These are phyloP conservation scores for Vitis labrusca DNA, from an alignment of 164 flowering plant species.

Conservation along the genomic window DNA sequence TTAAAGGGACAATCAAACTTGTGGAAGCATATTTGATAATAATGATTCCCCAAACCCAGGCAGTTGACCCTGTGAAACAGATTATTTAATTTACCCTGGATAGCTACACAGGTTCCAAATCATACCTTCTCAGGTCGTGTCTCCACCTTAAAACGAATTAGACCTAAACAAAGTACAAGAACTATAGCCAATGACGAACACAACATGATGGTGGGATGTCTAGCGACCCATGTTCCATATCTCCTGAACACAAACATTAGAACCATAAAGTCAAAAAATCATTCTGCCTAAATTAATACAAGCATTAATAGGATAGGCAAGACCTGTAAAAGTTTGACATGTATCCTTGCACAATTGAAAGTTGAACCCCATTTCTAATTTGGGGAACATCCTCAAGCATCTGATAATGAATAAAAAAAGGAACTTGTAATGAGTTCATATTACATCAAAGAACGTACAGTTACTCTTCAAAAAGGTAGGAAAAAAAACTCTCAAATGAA, in stretches of 20 bases:
- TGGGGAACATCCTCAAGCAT: conserved; percentile 59
- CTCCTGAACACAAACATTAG: conserved; percentile 50
- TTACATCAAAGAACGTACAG: background rate
- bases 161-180: conserved; percentile 84
- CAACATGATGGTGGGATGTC: conserved; percentile 74
- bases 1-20: no score
- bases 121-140: conserved; percentile 95
- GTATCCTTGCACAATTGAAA: conserved; percentile 81
- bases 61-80: no score
- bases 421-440: background rate
- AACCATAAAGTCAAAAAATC: conserved; percentile 5
- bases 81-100: no score
- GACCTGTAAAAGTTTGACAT: conserved; percentile 87
- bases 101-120: background rate
- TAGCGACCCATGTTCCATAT: conserved; percentile 92
- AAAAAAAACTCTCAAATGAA: no score
- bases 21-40: background rate
- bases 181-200: conserved; percentile 69
- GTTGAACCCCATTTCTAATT: conserved; percentile 47
- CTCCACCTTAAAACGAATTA: conserved; percentile 89
- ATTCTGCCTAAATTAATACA: background rate
- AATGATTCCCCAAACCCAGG: background rate
- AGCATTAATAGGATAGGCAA: conserved; percentile 7
- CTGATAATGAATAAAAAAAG: conserved; percentile 31
- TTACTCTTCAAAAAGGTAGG: background rate